Base-by-base conservation (phyloP, 2,329 filamentous ascomycete genomes). In the Aspergillus arachidicola region DNA sequence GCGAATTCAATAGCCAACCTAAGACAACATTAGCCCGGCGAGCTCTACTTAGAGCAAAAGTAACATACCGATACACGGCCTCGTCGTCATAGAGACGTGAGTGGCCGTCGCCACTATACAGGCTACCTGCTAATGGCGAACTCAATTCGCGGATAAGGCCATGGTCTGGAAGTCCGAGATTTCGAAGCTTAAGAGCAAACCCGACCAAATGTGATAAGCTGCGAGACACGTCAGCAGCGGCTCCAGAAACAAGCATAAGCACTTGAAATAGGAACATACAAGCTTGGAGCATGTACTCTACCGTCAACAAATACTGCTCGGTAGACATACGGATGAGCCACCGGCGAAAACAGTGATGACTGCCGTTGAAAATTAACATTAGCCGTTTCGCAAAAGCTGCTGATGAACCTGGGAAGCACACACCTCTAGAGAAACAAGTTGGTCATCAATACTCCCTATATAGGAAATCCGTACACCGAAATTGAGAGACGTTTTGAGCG, bases 301-400 rank as follows among this genome's bases (percentile, higher is more conserved):
- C 94, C 92, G 77, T 99, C 94, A 59, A 99, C 91, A 75, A 98
- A 98, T 19, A 96, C 93, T n/a, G 94, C 92, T 32, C 95, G 89
- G 76, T 93, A 96, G 63, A 98, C 94, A 76, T 97, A 94, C 0
- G 95, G 95, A 72, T 99, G 95, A 23, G 88, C 89, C 4, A 93
- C 88, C 0, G 91, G 91, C 0, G 92, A 91, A 77, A 96, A 96
- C 0, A 95, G 88, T 19, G 94, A 93, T 2, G 94, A 97, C 87
- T 83, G 46, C 26, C 34, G 30, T 53, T 32, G 57, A 57, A 26
- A 21, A 12, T 14, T 28, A 54, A 54, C 10, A 26, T 30, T 46
- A 30, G 56, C 46, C 28, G 16, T 50, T 16, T 45, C 21, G 51
- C 62, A 6, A 26, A 32, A 21, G n/a, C 6, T 43, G 19, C 9